Conservation (phyloP, 805 yeast species). For the Priceomyces fermenticarens region DNA sequence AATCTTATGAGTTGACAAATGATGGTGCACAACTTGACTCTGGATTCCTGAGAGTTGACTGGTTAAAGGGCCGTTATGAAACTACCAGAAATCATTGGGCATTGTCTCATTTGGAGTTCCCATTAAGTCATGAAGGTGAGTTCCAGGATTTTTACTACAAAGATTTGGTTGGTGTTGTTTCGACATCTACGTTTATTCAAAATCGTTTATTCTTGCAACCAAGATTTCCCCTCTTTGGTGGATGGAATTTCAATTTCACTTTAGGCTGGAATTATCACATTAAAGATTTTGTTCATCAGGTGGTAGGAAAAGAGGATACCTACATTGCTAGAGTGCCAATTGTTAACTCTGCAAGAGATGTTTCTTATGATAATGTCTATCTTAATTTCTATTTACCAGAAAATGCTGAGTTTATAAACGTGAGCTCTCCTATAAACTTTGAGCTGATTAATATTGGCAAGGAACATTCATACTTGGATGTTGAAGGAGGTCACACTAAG, state of each 20-base stretch:
- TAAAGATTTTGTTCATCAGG: slow-evolving; percentile 46
- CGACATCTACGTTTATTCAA: slow-evolving; percentile 56
- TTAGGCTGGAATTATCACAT: slow-evolving; percentile 84
- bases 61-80: slow-evolving; percentile 57
- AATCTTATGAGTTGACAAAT: slow-evolving; percentile 77
- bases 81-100: slow-evolving; percentile 52
- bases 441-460: slow-evolving; percentile 25
- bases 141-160: slow-evolving; percentile 66
- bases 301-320: slow-evolving; percentile 37
- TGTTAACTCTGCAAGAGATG: slow-evolving; percentile 66
- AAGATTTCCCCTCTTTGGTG: slow-evolving; percentile 92
- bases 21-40: slow-evolving; percentile 63
- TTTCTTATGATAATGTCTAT: slow-evolving; percentile 60
- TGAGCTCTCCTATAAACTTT: slow-evolving; percentile 54
- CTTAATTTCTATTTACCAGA: slow-evolving; percentile 80
- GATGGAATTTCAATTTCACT: slow-evolving; percentile 94
- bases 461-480: slow-evolving; percentile 67
- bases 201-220: slow-evolving; percentile 65
- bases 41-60: slow-evolving; percentile 81
- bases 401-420: slow-evolving; percentile 61
- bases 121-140: slow-evolving; percentile 38
- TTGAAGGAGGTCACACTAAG: slow-evolving; percentile 73
- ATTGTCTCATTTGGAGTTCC: slow-evolving; percentile 57
- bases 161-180: slow-evolving; percentile 90
- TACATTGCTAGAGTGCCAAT: slow-evolving; percentile 69